Base-by-base conservation (phyloP, 345 rosid species). In the Lepidium aucheri region DNA sequence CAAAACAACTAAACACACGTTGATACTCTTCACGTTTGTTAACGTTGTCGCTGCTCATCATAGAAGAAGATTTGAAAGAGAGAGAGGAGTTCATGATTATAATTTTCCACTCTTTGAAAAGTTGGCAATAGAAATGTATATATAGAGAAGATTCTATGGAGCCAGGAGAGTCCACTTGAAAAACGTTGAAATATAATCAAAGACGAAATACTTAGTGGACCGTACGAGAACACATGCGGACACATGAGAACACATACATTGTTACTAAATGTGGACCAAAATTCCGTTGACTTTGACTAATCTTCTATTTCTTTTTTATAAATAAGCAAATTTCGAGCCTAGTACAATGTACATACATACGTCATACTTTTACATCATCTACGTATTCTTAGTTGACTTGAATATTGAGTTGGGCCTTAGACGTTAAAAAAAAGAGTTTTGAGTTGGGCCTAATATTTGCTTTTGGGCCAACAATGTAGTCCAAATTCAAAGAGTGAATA, bases 1-100 rank as follows among this genome's bases (percentile, higher is more conserved):
- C 90, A 24, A 85, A 80, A 74, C 72, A 69, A 32, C 67, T 20
- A 75, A 83, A 87, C 0, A 87, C 81, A 11, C 70, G 50, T 68
- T 68, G 70, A 16, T 84, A 79, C 51, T 70, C 75, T 24, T 66
- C 53, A n/a, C 34, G 16, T 43, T 76, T 76, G 43, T 10, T 24
- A 66, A 60, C 58, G 57, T 42, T 51, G 4, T 43, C 16, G 59
- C 57, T 71, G 59, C 57, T 71, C 47, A 46, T 64, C 76, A 54
- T 70, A 24, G 53, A 70, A 52, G 9, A 49, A 50, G 67, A 40
- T 30, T 60, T 14, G 30, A 56, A 15, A 12, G 54, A 65, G 49
- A 43, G 46, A 50, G 60, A 58, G 24, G 32, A 49, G 26, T 14
- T 33, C 33, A 0, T 6, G 45, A 50, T 69, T 39, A 4, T 58